Evolutionary conservation across 257 asterid genomes (phyloP).

Genomic region (Capsicum rhomboideum): DNA sequence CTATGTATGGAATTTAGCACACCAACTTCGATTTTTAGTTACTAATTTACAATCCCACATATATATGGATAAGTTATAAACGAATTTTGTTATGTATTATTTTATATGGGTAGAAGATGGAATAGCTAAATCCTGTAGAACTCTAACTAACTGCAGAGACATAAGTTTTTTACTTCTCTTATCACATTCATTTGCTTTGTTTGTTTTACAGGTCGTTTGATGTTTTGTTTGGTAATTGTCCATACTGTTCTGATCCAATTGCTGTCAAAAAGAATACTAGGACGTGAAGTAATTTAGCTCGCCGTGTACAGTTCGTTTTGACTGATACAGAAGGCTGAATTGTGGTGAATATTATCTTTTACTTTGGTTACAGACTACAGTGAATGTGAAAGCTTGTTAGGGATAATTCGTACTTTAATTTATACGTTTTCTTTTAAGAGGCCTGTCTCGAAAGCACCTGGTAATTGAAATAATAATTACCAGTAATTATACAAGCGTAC

Average conservation of each 20-base stretch:
- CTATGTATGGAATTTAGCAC: neutral
- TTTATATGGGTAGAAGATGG: neutral
- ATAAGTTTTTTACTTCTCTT: neutral
- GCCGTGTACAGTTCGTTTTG: neutral
- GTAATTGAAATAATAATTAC: too few species aligned
- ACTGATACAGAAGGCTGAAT: neutral
- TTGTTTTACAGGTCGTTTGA: slow-evolving; percentile 44
- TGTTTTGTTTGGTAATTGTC: slow-evolving; percentile 62
- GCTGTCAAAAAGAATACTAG: slow-evolving; percentile 47
- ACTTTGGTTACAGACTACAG: neutral
- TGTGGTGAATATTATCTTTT: neutral
- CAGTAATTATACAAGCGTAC: too few species aligned
- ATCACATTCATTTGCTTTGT: neutral
- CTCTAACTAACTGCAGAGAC: neutral
- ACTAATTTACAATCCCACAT: neutral
- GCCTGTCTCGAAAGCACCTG: too few species aligned
- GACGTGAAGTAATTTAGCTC: slow-evolving; percentile 8
- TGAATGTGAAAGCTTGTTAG: too few species aligned
- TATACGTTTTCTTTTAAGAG: too few species aligned
- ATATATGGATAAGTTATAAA: neutral
- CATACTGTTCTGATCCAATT: slow-evolving; percentile 65
- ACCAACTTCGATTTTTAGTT: neutral
- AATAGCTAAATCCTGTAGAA: neutral
- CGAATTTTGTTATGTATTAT: neutral
- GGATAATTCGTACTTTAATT: too few species aligned